Conservation (phyloP, 192 early-diverging fungal species). For the Spizellomyces punctatus region DNA sequence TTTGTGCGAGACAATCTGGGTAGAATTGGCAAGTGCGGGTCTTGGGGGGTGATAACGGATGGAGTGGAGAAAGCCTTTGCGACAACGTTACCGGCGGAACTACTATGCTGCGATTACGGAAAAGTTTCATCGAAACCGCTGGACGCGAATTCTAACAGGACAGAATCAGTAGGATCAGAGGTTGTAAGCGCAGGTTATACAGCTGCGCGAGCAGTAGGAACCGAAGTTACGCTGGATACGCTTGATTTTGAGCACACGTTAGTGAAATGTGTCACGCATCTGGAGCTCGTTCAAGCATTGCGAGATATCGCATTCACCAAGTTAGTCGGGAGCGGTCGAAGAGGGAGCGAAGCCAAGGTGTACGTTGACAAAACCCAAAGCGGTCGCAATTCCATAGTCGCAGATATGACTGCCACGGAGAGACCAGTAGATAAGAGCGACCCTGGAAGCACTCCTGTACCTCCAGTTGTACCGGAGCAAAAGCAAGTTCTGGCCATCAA, state of each 20-base stretch:
- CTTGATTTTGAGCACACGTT: constrained; percentile 57
- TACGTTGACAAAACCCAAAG: neutral
- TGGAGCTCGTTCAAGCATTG: constrained; percentile 50
- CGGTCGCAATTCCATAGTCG: constrained; percentile 1
- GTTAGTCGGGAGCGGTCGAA: constrained; percentile 14
- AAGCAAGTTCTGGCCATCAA: constrained; percentile 28
- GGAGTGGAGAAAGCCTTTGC: constrained; percentile 45
- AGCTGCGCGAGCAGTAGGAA: constrained; percentile 33
- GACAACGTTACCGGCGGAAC: constrained; percentile 48
- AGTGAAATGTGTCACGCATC: constrained; percentile 57
- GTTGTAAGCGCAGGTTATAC: constrained; percentile 32
- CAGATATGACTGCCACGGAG: neutral
- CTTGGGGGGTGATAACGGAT: constrained; percentile 43
- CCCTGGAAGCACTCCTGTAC: neutral
- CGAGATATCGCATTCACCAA: constrained; percentile 40
- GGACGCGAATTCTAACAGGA: constrained; percentile 1
- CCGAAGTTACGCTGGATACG: constrained; percentile 44
- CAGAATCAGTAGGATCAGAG: constrained; percentile 7
- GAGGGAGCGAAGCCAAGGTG: constrained; percentile 12
- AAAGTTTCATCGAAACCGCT: constrained; percentile 1
- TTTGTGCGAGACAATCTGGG: constrained; percentile 45
- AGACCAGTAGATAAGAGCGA: neutral
- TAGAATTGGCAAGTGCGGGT: constrained; percentile 27
- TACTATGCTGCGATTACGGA: constrained; percentile 48
- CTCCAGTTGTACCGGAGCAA: neutral